Conservation (phyloP, 306 rosid genomes). For the Cucurbita maxima region DNA sequence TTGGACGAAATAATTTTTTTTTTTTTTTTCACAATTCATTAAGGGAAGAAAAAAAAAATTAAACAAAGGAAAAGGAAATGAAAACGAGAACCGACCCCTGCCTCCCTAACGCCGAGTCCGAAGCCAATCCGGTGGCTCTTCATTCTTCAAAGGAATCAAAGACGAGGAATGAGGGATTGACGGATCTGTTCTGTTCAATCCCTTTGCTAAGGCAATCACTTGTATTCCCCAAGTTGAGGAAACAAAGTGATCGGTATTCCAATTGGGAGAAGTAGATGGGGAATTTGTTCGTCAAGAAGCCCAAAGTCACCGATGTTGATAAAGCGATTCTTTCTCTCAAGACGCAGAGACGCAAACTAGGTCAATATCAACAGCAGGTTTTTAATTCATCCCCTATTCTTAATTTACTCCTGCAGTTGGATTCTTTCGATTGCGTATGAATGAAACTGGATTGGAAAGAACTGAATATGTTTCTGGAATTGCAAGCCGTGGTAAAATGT, state of each 20-base stretch:
- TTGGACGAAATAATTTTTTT: no score
- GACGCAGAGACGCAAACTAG: constrained; percentile 93
- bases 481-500: not conserved
- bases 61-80: no score
- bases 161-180: constrained; percentile 2
- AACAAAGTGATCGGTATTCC: not conserved
- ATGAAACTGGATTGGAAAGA: not conserved
- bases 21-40: no score
- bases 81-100: no score
- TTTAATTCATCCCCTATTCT: not conserved
- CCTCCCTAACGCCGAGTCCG: no score
- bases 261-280: constrained; percentile 39
- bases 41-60: no score
- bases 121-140: not conserved
- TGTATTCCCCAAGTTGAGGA: not conserved
- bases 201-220: not conserved
- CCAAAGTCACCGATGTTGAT: constrained; percentile 89
- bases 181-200: constrained; percentile 5
- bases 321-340: constrained; percentile 89
- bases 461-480: not conserved
- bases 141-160: not conserved
- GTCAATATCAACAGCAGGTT: constrained; percentile 88
- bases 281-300: constrained; percentile 81
- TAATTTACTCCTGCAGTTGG: not conserved
- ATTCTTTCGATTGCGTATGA: not conserved